phyloP scores from a whole-genome alignment of 2,329 filamentous ascomycete genomes.

The Stachybotrys chartarum region DNA sequence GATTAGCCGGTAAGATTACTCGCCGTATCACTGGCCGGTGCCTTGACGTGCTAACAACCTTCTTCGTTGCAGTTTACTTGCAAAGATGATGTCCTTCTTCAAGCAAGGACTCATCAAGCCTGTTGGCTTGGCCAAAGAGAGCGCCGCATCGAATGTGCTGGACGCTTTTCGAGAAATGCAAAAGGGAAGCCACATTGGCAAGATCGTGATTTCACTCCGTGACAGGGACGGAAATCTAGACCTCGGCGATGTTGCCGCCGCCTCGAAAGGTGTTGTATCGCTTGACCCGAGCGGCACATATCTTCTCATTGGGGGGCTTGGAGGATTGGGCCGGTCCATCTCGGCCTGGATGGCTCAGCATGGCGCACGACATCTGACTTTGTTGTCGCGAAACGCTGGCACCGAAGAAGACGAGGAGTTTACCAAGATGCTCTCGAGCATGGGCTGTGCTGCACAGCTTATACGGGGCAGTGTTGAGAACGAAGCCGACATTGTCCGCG shows the following conservation, averaged over 20 bases:
- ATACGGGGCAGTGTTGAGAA: constrained; percentile 24
- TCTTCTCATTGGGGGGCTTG: constrained; percentile 15
- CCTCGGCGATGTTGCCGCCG: not conserved
- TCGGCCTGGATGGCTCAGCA: constrained; percentile 16
- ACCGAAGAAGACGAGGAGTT: constrained; percentile 6
- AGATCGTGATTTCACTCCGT: not conserved
- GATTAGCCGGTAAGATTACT: not conserved
- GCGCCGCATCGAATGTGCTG: not conserved
- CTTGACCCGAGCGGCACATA: constrained; percentile 9
- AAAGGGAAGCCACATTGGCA: not conserved
- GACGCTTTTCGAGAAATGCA: not conserved
- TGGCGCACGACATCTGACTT: constrained; percentile 15
- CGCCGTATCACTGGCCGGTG: not conserved
- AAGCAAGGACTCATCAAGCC: not conserved
- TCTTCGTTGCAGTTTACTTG: not conserved
- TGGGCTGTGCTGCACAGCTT: constrained; percentile 16
- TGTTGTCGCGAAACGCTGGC: constrained; percentile 18
- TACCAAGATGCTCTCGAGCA: constrained; percentile 13
- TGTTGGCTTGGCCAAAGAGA: not conserved
- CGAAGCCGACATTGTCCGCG: constrained; percentile 16
- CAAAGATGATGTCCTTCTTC: not conserved
- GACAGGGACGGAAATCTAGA: not conserved
- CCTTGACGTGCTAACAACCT: not conserved
- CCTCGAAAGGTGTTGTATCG: not conserved
- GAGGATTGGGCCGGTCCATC: constrained; percentile 7